Percentiles rank a stretch among this genome's conserved stretches.
These are phyloP conservation scores for Biancaea sappan DNA, from an alignment of 306 rosid genomes.

Conservation along the genomic window DNA sequence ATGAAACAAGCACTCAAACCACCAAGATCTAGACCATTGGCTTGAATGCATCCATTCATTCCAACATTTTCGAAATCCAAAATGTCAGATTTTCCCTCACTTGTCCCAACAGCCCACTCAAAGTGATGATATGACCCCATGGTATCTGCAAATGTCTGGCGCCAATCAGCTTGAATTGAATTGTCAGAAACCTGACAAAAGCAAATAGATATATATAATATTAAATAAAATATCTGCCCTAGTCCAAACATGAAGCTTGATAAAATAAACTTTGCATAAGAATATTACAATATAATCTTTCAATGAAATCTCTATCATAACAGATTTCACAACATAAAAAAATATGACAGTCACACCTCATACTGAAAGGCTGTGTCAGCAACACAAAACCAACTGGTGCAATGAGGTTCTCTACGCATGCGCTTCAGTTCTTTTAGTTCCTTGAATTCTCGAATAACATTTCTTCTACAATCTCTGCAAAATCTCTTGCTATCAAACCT, in stretches of 20 bases:
- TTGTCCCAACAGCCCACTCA: slow-evolving; percentile 99
- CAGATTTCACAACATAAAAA: slow-evolving; percentile 21
- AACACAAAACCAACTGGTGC: slow-evolving; percentile 97
- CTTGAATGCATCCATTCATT: slow-evolving; percentile 75
- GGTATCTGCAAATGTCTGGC: slow-evolving; percentile 79
- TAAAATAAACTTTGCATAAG: slow-evolving; percentile 10
- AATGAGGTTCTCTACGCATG: slow-evolving; percentile 85
- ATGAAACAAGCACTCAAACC: slow-evolving; percentile 83
- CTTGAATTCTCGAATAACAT: slow-evolving; percentile 95
- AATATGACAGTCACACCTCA: slow-evolving; percentile 69
- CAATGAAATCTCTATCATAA: slow-evolving; percentile 33
- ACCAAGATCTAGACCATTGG: slow-evolving; percentile 78
- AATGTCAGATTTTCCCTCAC: slow-evolving; percentile 95
- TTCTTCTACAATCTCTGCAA: slow-evolving; percentile 98
- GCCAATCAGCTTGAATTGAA: slow-evolving; percentile 91
- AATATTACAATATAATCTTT: slow-evolving; percentile 18
- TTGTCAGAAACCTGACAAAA: slow-evolving; percentile 79
- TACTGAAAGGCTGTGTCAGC: slow-evolving; percentile 92
- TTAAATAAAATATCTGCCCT: slow-evolving; percentile 21
- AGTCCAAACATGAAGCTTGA: slow-evolving; percentile 18
- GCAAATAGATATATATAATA: slow-evolving; percentile 23
- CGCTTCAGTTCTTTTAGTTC: slow-evolving; percentile 97
- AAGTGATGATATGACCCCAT: slow-evolving; percentile 85
- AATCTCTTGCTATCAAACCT: slow-evolving; percentile 99
- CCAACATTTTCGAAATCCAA: slow-evolving; percentile 94